Evolutionary conservation across 805 yeast species (phyloP), one percentile per base, ranked within the genome.

Genomic region (Pachysolen tannophilus): DNA sequence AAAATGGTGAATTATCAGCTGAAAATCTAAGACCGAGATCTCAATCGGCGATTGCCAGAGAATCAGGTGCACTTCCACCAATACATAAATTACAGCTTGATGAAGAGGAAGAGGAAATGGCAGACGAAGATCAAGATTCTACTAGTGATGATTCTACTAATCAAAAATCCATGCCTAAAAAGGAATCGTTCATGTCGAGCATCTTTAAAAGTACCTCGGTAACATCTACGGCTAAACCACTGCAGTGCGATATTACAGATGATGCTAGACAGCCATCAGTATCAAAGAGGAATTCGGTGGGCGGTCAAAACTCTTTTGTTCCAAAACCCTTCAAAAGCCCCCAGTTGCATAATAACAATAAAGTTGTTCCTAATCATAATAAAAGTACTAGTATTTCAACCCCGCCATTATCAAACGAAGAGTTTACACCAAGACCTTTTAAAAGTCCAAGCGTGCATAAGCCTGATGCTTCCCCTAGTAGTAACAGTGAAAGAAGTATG

Each of bases 11-110:
- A 20, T 30, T 33, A 26, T 25, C 38, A n/a, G 34, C 36, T 13
- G 26, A 35, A 9, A 43, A 47, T n/a, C n/a, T n/a, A 7, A 37
- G 44, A 11, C 37, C 38, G 32, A 49, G 49, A 38, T 35, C 44
- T 31, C 48, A 47, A 37, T 34, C 47, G 33, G 17, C 42, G 41
- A 26, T 37, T 42, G n/a, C 39, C 39, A 15, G 17, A 29, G n/a
- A 20, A 23, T 9, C 27, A 10, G 23, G 42, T 14, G 38, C 41
- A 32, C 35, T 38, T n/a, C 34, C 33, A 4, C 36, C 32, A 17
- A 4, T 19, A 24, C 15, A 7, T 8, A 26, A 26, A 13, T 11
- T 18, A 9, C 19, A 32, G 11, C 21, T 35, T 5, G 29, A 24
- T 21, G 45, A 40, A 30, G 41, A 42, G 9, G 28, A 37, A 7